Evolutionary conservation across 345 rosid species (phyloP).

Genomic region (Cochlearia excelsa): DNA sequence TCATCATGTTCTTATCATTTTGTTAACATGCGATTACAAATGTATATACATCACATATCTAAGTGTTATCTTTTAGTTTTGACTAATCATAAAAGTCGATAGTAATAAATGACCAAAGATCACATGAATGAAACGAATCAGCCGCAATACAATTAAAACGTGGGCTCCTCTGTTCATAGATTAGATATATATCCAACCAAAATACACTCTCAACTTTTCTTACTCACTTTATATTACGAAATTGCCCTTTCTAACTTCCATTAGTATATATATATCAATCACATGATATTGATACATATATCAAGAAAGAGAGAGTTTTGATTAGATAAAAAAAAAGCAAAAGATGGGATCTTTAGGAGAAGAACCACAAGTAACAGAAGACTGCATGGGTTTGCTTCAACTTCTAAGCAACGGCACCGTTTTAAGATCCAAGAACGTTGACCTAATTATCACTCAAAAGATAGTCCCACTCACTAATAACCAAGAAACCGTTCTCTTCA

Average conservation of each 20-base stretch:
- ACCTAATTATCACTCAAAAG: constrained; percentile 37
- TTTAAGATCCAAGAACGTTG: constrained; percentile 43
- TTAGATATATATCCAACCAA: constrained; percentile 13
- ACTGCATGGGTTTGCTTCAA: constrained; percentile 63
- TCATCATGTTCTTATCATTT: not conserved
- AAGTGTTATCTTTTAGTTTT: no score
- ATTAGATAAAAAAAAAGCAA: not conserved
- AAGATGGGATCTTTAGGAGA: constrained; percentile 56
- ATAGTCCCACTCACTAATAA: constrained; percentile 32
- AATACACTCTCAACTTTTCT: constrained; percentile 14
- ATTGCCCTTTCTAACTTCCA: no score
- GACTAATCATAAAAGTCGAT: no score
- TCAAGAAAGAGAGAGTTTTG: no score
- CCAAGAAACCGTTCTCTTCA: constrained; percentile 41
- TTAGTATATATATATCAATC: constrained; percentile 17
- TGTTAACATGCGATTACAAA: no score
- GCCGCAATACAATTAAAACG: constrained; percentile 35
- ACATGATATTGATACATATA: constrained; percentile 7
- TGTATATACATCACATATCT: no score
- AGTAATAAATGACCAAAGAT: no score
- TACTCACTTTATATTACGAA: no score
- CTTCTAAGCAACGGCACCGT: constrained; percentile 63
- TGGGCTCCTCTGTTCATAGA: no score
- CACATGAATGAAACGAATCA: constrained; percentile 23
- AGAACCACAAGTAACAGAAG: constrained; percentile 55